Conservation (phyloP, 225 moss, liverwort and hornwort species). For the Pseudisothecium myosuroides region DNA sequence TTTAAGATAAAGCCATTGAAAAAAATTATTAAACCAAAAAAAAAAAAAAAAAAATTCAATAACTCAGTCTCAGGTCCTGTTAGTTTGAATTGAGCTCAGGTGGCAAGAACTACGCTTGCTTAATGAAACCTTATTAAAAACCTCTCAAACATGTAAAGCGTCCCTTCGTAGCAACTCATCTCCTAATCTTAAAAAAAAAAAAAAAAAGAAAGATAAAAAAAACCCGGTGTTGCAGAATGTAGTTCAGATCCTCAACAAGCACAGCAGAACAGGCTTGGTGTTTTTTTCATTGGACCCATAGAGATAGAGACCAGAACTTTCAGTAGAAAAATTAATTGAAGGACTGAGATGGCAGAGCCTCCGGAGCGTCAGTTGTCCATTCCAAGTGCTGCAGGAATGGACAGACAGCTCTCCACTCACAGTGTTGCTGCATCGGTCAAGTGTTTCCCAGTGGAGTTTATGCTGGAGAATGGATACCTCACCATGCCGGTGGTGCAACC, state of each 20-base stretch:
- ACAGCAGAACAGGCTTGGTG: not conserved
- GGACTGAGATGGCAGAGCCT: not conserved
- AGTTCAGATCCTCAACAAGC: not conserved
- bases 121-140: not conserved
- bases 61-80: not conserved
- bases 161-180: not conserved
- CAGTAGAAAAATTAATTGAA: not conserved
- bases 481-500: not conserved
- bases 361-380: conserved; percentile 27
- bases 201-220: not conserved
- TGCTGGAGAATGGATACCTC: conserved; percentile 13
- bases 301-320: not conserved
- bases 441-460: conserved; percentile 13
- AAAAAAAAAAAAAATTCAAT: not conserved
- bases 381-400: not conserved
- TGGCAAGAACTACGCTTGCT: not conserved
- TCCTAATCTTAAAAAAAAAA: not conserved
- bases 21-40: too few species aligned
- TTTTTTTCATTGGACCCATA: too few species aligned
- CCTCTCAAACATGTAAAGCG: not conserved
- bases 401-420: conserved; percentile 16
- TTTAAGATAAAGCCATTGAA: not conserved
- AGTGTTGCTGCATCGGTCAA: not conserved
- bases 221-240: not conserved
- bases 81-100: not conserved